These are phyloP conservation scores for Caryopteris hybrid DNA, from an alignment of 305 asterid species.

Conservation along the genomic window DNA sequence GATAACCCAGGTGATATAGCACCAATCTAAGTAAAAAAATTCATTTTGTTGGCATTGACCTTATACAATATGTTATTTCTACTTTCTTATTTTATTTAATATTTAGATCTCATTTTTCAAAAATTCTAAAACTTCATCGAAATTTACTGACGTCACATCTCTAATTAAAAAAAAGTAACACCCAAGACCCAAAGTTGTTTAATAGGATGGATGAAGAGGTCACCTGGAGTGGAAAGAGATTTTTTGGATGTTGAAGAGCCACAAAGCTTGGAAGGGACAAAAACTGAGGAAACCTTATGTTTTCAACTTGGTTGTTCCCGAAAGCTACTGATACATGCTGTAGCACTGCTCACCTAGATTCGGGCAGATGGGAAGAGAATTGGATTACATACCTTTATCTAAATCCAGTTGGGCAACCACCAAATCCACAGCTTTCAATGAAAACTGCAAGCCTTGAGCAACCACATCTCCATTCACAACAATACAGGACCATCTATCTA, in stretches of 20 bases:
- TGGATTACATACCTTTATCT: constrained; percentile 48
- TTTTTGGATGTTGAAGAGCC: constrained; percentile 48
- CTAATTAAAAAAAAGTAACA: too few species aligned
- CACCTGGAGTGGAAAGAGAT: constrained; percentile 60
- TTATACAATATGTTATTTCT: too few species aligned
- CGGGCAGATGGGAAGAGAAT: neutral
- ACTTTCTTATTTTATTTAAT: too few species aligned
- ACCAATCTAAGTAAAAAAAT: too few species aligned
- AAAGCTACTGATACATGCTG: constrained; percentile 52
- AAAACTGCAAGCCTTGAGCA: constrained; percentile 75
- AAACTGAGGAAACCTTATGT: constrained; percentile 43
- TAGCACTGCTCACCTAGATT: constrained; percentile 62
- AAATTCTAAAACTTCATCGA: too few species aligned
- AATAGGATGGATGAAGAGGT: neutral
- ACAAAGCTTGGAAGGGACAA: constrained; percentile 63
- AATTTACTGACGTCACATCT: too few species aligned
- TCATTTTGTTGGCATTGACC: too few species aligned
- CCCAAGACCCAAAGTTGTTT: too few species aligned
- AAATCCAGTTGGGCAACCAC: constrained; percentile 72
- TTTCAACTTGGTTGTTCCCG: constrained; percentile 80
- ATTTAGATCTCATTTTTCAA: too few species aligned
- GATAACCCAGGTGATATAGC: too few species aligned
- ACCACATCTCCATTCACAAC: constrained; percentile 74
- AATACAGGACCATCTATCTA: constrained; percentile 82
- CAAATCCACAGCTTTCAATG: constrained; percentile 68